phyloP scores from a whole-genome alignment of 192 early-diverging fungal species.

The Pilaira anomala region DNA sequence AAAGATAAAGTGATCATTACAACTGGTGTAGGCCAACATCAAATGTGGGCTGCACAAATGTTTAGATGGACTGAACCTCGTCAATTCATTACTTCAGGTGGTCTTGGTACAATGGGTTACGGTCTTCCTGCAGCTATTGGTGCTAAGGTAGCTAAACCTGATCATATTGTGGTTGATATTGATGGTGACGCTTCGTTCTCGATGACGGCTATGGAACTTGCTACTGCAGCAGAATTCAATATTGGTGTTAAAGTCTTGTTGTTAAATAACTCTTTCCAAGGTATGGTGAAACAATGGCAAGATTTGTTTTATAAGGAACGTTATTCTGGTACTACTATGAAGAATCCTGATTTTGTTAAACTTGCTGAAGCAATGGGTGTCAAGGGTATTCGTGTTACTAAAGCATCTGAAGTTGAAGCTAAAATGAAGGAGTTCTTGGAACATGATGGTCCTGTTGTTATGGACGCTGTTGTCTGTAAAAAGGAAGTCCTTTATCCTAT shows the following conservation, averaged over 20 bases:
- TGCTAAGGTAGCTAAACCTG: conserved; percentile 91
- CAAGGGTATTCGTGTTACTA: conserved; percentile 82
- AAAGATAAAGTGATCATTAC: conserved; percentile 94
- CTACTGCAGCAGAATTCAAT: conserved; percentile 95
- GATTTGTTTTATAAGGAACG: conserved; percentile 98
- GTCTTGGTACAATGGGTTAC: conserved; percentile 98
- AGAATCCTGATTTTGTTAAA: conserved; percentile 98
- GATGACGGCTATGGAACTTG: conserved; percentile 98
- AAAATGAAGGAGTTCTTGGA: conserved; percentile 91
- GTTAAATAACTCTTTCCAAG: conserved; percentile 99
- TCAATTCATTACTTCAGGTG: conserved; percentile 90
- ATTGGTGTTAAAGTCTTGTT: conserved; percentile 96
- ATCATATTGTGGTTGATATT: conserved; percentile 96
- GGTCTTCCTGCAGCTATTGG: conserved; percentile 96
- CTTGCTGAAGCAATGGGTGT: conserved; percentile 92
- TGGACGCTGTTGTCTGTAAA: conserved; percentile 90
- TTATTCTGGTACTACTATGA: conserved; percentile 92
- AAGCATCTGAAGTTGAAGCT: conserved; percentile 77
- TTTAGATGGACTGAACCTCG: conserved; percentile 90
- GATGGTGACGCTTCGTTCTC: conserved; percentile 98
- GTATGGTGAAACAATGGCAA: conserved; percentile 94
- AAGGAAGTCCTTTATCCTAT: conserved; percentile 95
- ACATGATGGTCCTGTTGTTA: conserved; percentile 81
- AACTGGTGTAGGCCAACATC: conserved; percentile 98
- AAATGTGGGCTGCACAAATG: conserved; percentile 99